Evolutionary conservation across 1,139 yeast species (phyloP).

Genomic region (Nakaseomyces delphensis): DNA sequence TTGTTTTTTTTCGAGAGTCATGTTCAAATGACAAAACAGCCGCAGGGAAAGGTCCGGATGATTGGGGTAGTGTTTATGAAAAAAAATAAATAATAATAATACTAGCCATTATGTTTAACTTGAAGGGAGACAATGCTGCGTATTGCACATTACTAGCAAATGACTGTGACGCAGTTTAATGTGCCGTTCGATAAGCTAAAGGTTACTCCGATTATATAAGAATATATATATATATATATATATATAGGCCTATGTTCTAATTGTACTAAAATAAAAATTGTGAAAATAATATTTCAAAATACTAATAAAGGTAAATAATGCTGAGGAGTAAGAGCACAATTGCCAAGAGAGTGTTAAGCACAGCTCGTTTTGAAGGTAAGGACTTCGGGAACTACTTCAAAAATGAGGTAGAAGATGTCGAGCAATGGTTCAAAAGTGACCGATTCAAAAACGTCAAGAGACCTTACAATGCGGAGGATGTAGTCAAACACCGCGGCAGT

Average conservation of each 20-base stretch:
- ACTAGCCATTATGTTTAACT: no score
- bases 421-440: constrained; percentile 45
- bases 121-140: no score
- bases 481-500: constrained; percentile 47
- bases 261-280: no score
- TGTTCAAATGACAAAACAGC: not conserved
- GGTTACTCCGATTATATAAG: no score
- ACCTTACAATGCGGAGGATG: constrained; percentile 46
- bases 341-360: not conserved
- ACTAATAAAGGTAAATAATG: no score
- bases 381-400: constrained; percentile 10
- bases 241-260: no score
- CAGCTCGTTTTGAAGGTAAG: not conserved
- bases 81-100: no score
- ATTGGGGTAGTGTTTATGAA: not conserved
- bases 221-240: not conserved
- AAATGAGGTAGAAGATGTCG: constrained; percentile 31
- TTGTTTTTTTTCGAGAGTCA: no score
- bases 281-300: no score
- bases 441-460: constrained; percentile 44
- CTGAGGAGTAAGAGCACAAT: not conserved
- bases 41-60: not conserved
- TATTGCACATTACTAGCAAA: no score
- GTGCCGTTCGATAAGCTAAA: no score
- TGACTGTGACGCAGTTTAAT: no score